These are phyloP conservation scores for Eucalyptus tenuipes DNA, from an alignment of 345 rosid species.

Conservation along the genomic window DNA sequence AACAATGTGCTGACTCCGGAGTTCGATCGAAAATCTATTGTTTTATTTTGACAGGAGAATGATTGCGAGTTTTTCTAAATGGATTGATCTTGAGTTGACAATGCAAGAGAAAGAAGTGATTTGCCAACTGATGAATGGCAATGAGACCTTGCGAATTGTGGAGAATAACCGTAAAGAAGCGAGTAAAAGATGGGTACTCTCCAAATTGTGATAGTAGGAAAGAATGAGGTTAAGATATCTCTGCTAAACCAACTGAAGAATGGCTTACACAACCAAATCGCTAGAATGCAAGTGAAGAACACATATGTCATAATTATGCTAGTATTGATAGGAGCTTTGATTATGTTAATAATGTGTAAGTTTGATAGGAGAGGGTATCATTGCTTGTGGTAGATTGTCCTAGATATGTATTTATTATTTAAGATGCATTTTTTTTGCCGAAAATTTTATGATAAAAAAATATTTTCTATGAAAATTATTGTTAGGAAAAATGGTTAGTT, in stretches of 20 bases:
- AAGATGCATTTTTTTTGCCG: not conserved
- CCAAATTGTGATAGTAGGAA: not conserved
- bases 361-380: not conserved
- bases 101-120: not conserved
- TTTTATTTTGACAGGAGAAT: not conserved
- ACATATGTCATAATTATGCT: not conserved
- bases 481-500: not conserved
- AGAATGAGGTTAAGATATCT: not conserved
- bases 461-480: too few species aligned
- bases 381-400: not conserved
- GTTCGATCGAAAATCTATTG: not conserved
- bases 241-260: not conserved
- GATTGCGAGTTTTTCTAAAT: not conserved
- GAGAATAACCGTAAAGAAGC: not conserved
- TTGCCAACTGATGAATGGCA: not conserved
- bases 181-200: not conserved
- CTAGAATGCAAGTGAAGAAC: not conserved
- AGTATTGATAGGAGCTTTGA: not conserved
- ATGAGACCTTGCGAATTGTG: not conserved
- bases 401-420: too few species aligned
- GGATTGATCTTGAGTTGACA: not conserved
- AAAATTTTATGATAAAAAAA: not conserved
- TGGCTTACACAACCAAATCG: not conserved
- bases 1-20: not conserved
- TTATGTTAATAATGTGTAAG: not conserved